Evolutionary conservation across 2,329 filamentous ascomycete genomes (phyloP).

Genomic region (Sordariomycetes sp.): DNA sequence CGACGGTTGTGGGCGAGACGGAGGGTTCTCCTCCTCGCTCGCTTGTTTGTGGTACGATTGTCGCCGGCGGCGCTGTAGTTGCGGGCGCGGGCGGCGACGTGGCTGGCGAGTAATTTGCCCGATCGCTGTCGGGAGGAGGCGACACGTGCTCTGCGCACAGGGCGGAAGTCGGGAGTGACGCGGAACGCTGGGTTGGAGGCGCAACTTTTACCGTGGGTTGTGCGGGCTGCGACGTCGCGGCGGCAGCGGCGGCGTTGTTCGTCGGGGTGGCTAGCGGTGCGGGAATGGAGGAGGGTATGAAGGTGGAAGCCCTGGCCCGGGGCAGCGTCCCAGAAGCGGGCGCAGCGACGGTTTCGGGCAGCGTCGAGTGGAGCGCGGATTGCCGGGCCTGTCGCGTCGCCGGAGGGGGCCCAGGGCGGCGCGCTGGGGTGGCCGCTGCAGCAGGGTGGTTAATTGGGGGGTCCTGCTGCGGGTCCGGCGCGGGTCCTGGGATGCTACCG

Average conservation of each 20-base stretch:
- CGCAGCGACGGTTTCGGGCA: not conserved
- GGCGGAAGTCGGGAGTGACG: not conserved
- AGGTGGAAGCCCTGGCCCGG: slow-evolving; percentile 3
- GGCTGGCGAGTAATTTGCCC: not conserved
- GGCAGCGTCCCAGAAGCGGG: not conserved
- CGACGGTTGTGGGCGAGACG: slow-evolving; percentile 1
- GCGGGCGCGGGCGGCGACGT: not conserved
- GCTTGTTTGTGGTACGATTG: not conserved
- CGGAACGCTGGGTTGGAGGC: not conserved
- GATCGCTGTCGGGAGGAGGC: not conserved
- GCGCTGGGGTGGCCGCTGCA: not conserved
- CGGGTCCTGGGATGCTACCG: not conserved
- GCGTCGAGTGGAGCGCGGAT: not conserved
- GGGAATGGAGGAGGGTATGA: not conserved
- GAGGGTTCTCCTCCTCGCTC: not conserved
- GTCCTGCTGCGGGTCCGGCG: slow-evolving; percentile 3
- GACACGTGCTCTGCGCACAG: not conserved
- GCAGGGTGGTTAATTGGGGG: slow-evolving; percentile 1
- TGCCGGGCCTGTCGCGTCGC: not conserved
- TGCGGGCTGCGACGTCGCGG: not conserved
- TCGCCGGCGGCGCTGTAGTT: slow-evolving; percentile 10
- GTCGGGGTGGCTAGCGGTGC: not conserved
- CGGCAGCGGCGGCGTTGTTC: not conserved
- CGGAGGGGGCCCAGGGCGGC: not conserved
- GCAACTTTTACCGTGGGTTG: not conserved